Conservation (phyloP, 1,284 basidiomycete species). For the Butyriboletus appendiculatus region DNA sequence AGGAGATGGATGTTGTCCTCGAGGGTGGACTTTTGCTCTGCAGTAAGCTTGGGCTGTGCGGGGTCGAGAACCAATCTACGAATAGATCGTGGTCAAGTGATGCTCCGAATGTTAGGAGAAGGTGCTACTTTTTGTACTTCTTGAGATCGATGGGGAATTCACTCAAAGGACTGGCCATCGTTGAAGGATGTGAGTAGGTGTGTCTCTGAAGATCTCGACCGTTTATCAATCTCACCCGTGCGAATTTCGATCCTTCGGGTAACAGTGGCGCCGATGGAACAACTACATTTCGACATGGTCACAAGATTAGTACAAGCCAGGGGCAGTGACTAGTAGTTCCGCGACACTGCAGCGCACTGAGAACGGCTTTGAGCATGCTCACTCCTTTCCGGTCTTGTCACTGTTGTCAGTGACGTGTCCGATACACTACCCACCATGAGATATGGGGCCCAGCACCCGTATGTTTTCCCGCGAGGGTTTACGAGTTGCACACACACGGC, state of each 20-base stretch:
- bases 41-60: constrained; percentile 56
- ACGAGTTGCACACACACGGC: background rate
- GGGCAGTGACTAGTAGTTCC: constrained; percentile 9
- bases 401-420: constrained; percentile 1
- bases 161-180: constrained; percentile 43
- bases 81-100: constrained; percentile 5
- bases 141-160: constrained; percentile 76
- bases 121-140: constrained; percentile 65
- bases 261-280: background rate
- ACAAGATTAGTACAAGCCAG: constrained; percentile 10
- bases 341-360: constrained; percentile 7
- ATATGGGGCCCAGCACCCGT: background rate
- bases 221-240: constrained; percentile 29
- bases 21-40: constrained; percentile 59
- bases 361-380: background rate
- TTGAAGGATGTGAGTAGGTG: constrained; percentile 10
- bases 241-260: constrained; percentile 18
- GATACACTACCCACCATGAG: background rate
- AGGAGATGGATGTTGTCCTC: constrained; percentile 73
- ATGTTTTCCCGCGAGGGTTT: background rate
- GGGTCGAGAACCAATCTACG: constrained; percentile 71
- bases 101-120: background rate
- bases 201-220: background rate
- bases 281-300: background rate
- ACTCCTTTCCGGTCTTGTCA: constrained; percentile 4